Base-by-base conservation (phyloP, 768 basidiomycete species). In the Amanita brunnescens region DNA sequence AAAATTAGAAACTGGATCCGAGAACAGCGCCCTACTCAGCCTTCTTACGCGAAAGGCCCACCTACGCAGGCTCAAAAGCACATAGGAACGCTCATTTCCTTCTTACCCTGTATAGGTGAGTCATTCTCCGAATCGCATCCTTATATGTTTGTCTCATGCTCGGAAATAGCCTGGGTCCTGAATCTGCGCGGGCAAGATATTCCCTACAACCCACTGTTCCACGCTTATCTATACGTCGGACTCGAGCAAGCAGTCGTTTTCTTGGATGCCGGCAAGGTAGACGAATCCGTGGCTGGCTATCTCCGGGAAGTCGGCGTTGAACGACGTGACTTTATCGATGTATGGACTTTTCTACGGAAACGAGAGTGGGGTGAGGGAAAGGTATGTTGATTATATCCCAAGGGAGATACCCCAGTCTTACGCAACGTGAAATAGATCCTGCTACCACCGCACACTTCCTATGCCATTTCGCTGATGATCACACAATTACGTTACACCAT, bases 161-260 rank as follows among this genome's bases (percentile, higher is more conserved):
- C 40, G 13, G 2, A 21, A 42, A 26, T 68, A 80, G 95, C 95
- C 0, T 96, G 91, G 71, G 60, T 88, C 2, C 72, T 97, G 30
- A 98, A 98, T 61, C 70, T 94, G 49, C 85, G 95, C 44, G 94
- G 93, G 32, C 77, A 80, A 2, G 94, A 97, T 60, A 84, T 97
- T 42, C 90, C 91, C 0, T 90, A 82, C 72, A 93, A 91, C 62
- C 95, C 95, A 0, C 78, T 98, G 7, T 95, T 96, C 70, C 87
- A 87, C 47, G 79, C 87, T 0, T 98, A 95, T 62, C 67, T 94
- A 16, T 88, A 84, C 59, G 74, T 97, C 35, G 76, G 82, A 3
- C 62, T 78, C 7, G 71, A 82, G 10, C 64, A 63, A n/a, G 72
- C 78, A 5, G 70, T 82, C n/a, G 67, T 95, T 8, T 95, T 95